Conservation (phyloP, 495 filamentous ascomycete genomes). For the Penicillium waksmanii region DNA sequence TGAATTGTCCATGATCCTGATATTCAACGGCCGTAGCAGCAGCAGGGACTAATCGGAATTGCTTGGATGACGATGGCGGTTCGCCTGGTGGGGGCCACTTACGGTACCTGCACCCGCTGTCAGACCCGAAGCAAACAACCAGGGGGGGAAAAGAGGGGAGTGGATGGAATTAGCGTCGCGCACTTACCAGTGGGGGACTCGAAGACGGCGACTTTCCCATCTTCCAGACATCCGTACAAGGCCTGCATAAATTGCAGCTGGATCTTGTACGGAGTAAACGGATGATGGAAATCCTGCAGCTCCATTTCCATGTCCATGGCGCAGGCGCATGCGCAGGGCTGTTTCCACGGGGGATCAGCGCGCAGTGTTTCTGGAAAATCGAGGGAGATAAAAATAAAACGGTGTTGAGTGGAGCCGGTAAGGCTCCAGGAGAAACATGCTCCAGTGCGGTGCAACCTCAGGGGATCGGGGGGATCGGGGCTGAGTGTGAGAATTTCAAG, state of each 20-base stretch:
- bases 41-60: neutral
- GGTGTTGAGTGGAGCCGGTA: slow-evolving; percentile 17
- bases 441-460: slow-evolving; percentile 7
- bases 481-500: neutral
- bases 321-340: slow-evolving; percentile 1
- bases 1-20: too few species aligned
- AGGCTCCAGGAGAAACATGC: slow-evolving; percentile 14
- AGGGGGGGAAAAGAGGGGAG: slow-evolving; percentile 1
- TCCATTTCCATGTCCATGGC: neutral
- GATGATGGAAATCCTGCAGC: slow-evolving; percentile 78
- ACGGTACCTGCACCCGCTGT: slow-evolving; percentile 42
- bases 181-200: slow-evolving; percentile 84
- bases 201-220: slow-evolving; percentile 82
- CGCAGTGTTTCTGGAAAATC: slow-evolving; percentile 16
- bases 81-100: slow-evolving; percentile 23
- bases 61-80: neutral
- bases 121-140: slow-evolving; percentile 18
- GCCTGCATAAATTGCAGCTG: slow-evolving; percentile 89
- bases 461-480: slow-evolving; percentile 9
- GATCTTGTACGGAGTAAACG: slow-evolving; percentile 88
- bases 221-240: slow-evolving; percentile 79
- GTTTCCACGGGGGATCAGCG: slow-evolving; percentile 7
- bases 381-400: slow-evolving; percentile 27
- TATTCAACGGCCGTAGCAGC: too few species aligned
- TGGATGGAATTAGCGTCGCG: neutral